phyloP scores from a whole-genome alignment of 192 early-diverging fungal genomes.

The Entomortierella lignicola region DNA sequence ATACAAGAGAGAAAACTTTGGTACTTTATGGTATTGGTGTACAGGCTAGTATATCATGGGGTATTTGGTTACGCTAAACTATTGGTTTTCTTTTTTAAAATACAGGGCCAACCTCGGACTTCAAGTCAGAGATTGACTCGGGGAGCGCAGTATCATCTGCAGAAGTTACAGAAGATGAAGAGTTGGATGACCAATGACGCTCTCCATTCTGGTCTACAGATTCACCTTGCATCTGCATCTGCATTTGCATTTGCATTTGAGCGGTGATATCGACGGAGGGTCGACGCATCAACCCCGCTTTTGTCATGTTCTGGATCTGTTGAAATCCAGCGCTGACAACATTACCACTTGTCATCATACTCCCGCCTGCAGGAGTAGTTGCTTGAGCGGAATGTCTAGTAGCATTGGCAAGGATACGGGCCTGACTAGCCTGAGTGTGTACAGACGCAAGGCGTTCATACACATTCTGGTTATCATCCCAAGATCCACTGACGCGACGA shows the following conservation, averaged over 20 bases:
- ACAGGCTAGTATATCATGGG: not conserved
- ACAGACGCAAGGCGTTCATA: conserved; percentile 45
- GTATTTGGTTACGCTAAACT: not conserved
- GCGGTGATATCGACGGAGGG: conserved; percentile 26
- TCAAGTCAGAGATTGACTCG: conserved; percentile 17
- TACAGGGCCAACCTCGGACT: conserved; percentile 43
- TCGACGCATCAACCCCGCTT: conserved; percentile 6
- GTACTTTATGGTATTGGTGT: not conserved
- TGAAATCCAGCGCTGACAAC: too few relatives aligned
- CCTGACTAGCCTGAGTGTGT: conserved; percentile 49
- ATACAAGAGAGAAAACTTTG: not conserved
- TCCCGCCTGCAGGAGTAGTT: conserved; percentile 46
- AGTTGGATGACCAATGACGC: conserved; percentile 32
- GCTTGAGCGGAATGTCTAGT: not conserved
- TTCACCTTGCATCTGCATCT: too few relatives aligned
- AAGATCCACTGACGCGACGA: conserved; percentile 42
- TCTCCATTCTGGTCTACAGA: conserved; percentile 9
- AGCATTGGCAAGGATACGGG: conserved; percentile 30
- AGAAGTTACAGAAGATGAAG: conserved; percentile 22
- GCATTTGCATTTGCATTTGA: too few relatives aligned
- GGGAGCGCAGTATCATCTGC: conserved; percentile 7
- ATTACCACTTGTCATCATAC: conserved; percentile 53
- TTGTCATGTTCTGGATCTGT: conserved; percentile 6
- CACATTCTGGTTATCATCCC: conserved; percentile 52
- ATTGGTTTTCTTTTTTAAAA: conserved; percentile 27